Base-by-base conservation (phyloP, 2,329 filamentous ascomycete species). In the Verticillium klebahnii region DNA sequence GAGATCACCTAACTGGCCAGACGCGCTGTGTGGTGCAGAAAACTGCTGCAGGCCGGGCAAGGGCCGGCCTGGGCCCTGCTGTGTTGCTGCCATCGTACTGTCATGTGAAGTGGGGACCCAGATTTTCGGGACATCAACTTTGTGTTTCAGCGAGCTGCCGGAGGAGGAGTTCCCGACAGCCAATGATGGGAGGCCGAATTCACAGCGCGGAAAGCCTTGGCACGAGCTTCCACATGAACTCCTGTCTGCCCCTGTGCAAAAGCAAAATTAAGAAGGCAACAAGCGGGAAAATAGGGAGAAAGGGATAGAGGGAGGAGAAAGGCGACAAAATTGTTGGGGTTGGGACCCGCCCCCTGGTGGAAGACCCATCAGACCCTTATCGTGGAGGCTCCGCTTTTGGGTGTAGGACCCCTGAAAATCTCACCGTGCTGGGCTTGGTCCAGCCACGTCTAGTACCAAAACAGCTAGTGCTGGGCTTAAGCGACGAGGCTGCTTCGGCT, bases 241-340 rank as follows among this genome's bases (percentile, higher is more conserved):
- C 37, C 37, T 40, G 37, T 40, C 37, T 40, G n/a, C 17, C n/a
- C 39, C 45, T 52, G 45, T 52, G 45, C n/a, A 23, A 52, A 52
- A 52, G 45, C 45, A 52, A 52, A 19, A 52, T 23, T 23, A 25
- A 19, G 19, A 52, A 19, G 55, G 31, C 19, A 23, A 17, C 14
- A 36, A 50, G 25, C 11, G 31, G 14, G 15, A 50, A 52, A 54
- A n/a, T 25, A 12, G 57, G 39, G 63, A 60, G 62, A 60, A 57
- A 54, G 32, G 52, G 61, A 57, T 60, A 32, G 23, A 25, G 8
- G 19, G 45, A 29, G 45, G 11, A 52, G 45, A 52, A 52, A 52
- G 19, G 19, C 12, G 19, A 23, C 19, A 14, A 52, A 52, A 52
- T 52, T 52, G 45, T 52, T 52, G 45, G 45, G 45, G 45, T 52